Evolutionary conservation across 495 filamentous ascomycete genomes (phyloP), one percentile per base, ranked within the genome.

Genomic region (Collariella sp.): DNA sequence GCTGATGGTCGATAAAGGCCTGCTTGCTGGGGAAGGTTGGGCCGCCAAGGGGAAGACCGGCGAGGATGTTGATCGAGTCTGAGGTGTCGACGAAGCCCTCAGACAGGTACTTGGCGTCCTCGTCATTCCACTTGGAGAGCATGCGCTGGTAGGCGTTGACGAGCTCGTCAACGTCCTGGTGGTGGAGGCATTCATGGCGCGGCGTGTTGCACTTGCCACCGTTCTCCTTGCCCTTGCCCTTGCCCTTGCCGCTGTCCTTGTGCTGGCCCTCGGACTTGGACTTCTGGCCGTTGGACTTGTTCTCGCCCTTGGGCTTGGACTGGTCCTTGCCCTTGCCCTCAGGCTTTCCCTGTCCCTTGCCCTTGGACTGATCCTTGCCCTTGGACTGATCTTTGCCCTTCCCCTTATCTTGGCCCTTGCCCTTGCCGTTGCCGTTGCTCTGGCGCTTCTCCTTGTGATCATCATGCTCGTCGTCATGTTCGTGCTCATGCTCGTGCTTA

Each of bases 41-140:
- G 13, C 2, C 13, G n/a, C 66, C 67, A 1, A 66, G 47, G 1
- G 65, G 61, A 16, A 57, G 46, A 10, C 57, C 55, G 10, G 59
- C 55, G 3, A 70, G 45, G 26, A 50, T 58, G 52, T 68, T 68
- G 63, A 70, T 70, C 55, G 54, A 59, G 58, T 66, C 65, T 13
- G 60, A 64, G 3, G 20, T 29, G 50, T 68, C 67, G 39, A 15
- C n/a, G 39, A 70, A 67, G 40, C 47, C 24, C 5, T 58, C 36
- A 19, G 59, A 31, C 7, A 63, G 42, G 52, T 58, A 66, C 41
- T 59, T 50, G 41, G 53, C 60, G 55, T 64, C 55, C 10, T 42
- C 54, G n/a, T 47, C 40, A 36, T 66, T 55, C 63, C 63, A 70
- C 7, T 50, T 34, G 40, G 40, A 54, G 41, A 70, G 43, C 19